These are phyloP conservation scores for Hordeum vulgare DNA, from an alignment of 176 grass and related monocot species.

Conservation along the genomic window MorexV3_pseudomolecules_assembly NC_058518.1:41388961-41389460, in stretches of 20 bases:
- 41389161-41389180: slow-evolving; percentile 5
- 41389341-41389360: slow-evolving; percentile 26
- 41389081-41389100: neutral
- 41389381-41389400: slow-evolving; percentile 66
- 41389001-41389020: neutral
- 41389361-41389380: slow-evolving; percentile 40
- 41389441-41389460: neutral
- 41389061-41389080: neutral
- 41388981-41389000: neutral
- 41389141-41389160: neutral
- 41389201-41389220: slow-evolving; percentile 62
- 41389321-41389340: slow-evolving; percentile 76
- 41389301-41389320: slow-evolving; percentile 62
- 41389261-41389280: slow-evolving; percentile 41
- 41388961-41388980: neutral
- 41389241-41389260: slow-evolving; percentile 12
- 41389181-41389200: slow-evolving; percentile 9
- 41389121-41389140: neutral
- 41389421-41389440: neutral
- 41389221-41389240: slow-evolving; percentile 10
- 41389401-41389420: slow-evolving; percentile 4
- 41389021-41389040: neutral
- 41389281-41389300: slow-evolving; percentile 75
- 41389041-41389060: neutral
- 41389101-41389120: neutral